Evolutionary conservation across 2,329 filamentous ascomycete genomes (phyloP).

Genomic region (Dactylellina parvicollis): DNA sequence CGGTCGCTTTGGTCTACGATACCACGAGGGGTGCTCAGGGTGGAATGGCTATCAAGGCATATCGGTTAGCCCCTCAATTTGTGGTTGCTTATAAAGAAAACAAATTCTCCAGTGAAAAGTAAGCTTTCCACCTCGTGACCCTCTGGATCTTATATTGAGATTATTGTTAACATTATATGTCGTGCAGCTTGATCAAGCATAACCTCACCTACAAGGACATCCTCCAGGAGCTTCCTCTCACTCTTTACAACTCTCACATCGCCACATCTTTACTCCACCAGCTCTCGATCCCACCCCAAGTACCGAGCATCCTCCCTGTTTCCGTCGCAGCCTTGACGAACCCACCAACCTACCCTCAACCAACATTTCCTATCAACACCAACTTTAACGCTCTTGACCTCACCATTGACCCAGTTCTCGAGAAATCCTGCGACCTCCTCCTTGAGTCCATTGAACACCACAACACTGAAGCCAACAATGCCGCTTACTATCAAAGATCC

Average conservation of each 20-base stretch:
- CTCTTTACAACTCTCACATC: constrained; percentile 95
- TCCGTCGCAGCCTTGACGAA: constrained; percentile 45
- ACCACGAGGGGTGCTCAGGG: constrained; percentile 95
- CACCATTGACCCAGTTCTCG: constrained; percentile 94
- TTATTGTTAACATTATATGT: constrained; percentile 57
- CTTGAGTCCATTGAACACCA: constrained; percentile 97
- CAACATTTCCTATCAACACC: constrained; percentile 76
- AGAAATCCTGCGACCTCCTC: constrained; percentile 96
- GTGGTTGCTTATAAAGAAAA: constrained; percentile 93
- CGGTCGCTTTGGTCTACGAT: constrained; percentile 90
- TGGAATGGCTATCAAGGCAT: constrained; percentile 86
- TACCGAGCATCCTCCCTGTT: constrained; percentile 66
- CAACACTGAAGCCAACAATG: constrained; percentile 99
- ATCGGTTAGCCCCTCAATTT: constrained; percentile 86
- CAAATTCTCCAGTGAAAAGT: constrained; percentile 88
- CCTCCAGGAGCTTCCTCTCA: constrained; percentile 86
- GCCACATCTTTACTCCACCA: constrained; percentile 95
- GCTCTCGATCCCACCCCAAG: constrained; percentile 82
- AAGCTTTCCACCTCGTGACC: constrained; percentile 65
- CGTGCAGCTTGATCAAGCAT: constrained; percentile 84
- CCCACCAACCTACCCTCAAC: constrained; percentile 63
- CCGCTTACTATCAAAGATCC: constrained; percentile 95
- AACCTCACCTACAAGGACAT: constrained; percentile 95
- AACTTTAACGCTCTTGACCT: constrained; percentile 91
- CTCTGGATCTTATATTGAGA: neutral